Evolutionary conservation across 768 basidiomycete genomes (phyloP), one percentile per base, ranked within the genome.

Genomic region (Auriculariales sp.): DNA sequence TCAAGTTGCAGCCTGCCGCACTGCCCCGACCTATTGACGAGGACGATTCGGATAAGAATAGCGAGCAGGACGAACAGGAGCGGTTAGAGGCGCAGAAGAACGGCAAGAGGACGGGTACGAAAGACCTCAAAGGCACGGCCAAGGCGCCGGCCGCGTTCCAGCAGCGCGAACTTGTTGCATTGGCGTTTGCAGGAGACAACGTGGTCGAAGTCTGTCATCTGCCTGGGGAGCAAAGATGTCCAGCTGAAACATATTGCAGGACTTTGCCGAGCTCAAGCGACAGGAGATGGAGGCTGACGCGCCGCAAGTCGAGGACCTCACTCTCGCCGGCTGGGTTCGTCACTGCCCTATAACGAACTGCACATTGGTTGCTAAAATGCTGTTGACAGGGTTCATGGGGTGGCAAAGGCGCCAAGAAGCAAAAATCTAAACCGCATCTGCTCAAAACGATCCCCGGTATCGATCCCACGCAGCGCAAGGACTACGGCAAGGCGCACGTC

Each of bases 111-210:
- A n/a, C n/a, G n/a, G n/a, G n/a, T n/a, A n/a, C n/a, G n/a, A n/a
- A n/a, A n/a, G n/a, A n/a, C n/a, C n/a, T n/a, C n/a, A n/a, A n/a
- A n/a, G 68, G 61, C 50, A 77, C 70, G 61, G 65, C 47, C 48
- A 69, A 58, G 55, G 56, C 34, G 62, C 59, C 45, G 68, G 68
- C 22, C 48, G 84, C 86, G 0, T 91, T 97, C 66, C 72, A 86
- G 61, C 94, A 98, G 63, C 74, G 88, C 32, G 91, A 98, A 55
- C 71, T 98, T 11, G 92, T 99, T 11, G 87, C 92, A 1, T 79
- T 80, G 49, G 95, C 95, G 0, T 99, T 99, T 68, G 94, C 93
- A 1, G 93, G 91, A 2, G 95, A 99, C 63, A 89, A 98, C 55
- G 94, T 98, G 28, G 80, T 95, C 4, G 80, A 85, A 66, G 90